Base-by-base conservation (phyloP, 805 yeast species). In the Nakazawaea holstii region DNA sequence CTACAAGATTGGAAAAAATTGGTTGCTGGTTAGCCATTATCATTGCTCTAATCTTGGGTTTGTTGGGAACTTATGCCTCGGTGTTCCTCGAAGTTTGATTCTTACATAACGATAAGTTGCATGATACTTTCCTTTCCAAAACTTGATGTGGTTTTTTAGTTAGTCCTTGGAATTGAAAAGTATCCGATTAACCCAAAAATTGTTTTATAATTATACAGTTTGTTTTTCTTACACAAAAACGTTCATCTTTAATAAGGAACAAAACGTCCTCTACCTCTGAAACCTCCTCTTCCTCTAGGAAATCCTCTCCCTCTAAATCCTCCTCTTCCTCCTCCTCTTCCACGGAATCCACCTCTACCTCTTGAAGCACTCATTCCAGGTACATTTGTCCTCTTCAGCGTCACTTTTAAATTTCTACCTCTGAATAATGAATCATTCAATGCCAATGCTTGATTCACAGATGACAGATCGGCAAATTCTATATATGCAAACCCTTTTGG, bases 401-500 rank as follows among this genome's bases (percentile, higher is more conserved):
- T 70, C 28, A 89, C 94, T 61, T 84, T 87, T 56, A 89, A 69
- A 52, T 77, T 78, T 50, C 95, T 73, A 20, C 85, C 91, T 55
- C 80, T 73, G 60, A 89, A 82, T 20, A 71, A 65, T 1, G 84
- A 69, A 30, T 85, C 92, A 56, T 87, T 81, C 52, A 84, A 68
- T 10, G 73, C 69, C 37, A 87, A 70, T 1, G 95, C 95, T 51
- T 74, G 72, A 15, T 76, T 68, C 4, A 87, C 91, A 11, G 75
- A 72, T 11, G 73, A 72, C 11, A 79, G 76, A 57, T 78, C 87
- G 15, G 82, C 76, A 59, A 87, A 89, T 62, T 89, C 96, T 52
- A 89, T 74, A 63, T 87, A 89, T 2, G 96, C 96, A 66, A 76
- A 87, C 0, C 96, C 96, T 64, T 85, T 84, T 38, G 96, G 95